phyloP scores from a whole-genome alignment of 768 basidiomycete genomes.

The Paxillus ammoniavirescens region DNA sequence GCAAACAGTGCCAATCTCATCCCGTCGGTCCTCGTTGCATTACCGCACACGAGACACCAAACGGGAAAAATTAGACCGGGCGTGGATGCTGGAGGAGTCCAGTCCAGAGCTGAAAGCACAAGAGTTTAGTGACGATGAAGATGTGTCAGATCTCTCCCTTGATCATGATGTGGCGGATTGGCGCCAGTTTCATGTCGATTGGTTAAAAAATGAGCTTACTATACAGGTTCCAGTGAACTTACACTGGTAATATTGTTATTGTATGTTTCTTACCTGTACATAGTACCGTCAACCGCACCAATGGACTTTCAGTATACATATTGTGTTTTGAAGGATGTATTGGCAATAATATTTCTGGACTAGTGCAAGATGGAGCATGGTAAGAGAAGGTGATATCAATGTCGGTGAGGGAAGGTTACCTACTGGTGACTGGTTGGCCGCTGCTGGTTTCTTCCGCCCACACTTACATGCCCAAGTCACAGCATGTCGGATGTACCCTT shows the following conservation, averaged over 20 bases:
- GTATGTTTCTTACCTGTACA: not conserved
- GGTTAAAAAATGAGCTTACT: constrained; percentile 22
- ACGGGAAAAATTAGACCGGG: constrained; percentile 32
- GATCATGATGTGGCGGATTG: constrained; percentile 37
- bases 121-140: constrained; percentile 32
- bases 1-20: constrained; percentile 31
- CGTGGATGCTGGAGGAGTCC: constrained; percentile 42
- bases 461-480: too few species aligned
- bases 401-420: too few species aligned
- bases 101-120: constrained; percentile 26
- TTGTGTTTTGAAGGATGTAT: too few species aligned
- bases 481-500: too few species aligned
- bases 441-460: too few species aligned
- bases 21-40: constrained; percentile 33
- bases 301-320: too few species aligned
- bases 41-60: constrained; percentile 22
- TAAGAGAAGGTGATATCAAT: too few species aligned
- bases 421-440: too few species aligned
- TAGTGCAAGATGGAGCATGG: too few species aligned
- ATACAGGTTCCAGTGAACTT: constrained; percentile 1
- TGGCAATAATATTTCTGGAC: too few species aligned
- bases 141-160: constrained; percentile 20
- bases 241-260: not conserved
- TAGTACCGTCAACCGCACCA: too few species aligned
- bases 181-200: constrained; percentile 55